phyloP scores from a whole-genome alignment of 768 basidiomycete genomes.

The Podaxis carcinomalis region DNA sequence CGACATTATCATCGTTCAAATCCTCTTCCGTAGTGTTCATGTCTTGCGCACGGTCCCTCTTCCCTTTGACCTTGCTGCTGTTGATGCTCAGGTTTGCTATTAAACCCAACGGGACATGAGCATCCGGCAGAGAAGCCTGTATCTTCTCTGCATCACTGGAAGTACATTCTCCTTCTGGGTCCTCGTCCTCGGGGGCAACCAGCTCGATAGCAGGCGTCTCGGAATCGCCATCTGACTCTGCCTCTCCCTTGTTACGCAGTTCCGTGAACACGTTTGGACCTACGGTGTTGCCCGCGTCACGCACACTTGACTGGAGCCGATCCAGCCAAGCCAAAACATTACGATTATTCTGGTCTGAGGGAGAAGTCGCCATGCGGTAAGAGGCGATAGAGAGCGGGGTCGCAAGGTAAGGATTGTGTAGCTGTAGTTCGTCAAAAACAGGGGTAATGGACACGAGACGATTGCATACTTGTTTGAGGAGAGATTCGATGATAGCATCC shows the following conservation, averaged over 20 bases:
- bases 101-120: constrained; percentile 70
- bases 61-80: constrained; percentile 40
- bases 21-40: constrained; percentile 35
- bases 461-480: constrained; percentile 68
- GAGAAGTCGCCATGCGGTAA: constrained; percentile 73
- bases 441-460: background rate
- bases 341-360: constrained; percentile 64
- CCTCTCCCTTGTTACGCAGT: constrained; percentile 31
- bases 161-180: constrained; percentile 24
- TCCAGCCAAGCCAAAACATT: constrained; percentile 76
- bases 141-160: constrained; percentile 41
- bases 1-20: constrained; percentile 62
- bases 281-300: constrained; percentile 38
- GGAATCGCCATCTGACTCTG: constrained; percentile 39
- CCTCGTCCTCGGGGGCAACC: constrained; percentile 23
- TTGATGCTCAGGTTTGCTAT: constrained; percentile 70
- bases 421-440: constrained; percentile 30
- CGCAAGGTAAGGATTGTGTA: constrained; percentile 78
- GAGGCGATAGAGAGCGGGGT: constrained; percentile 78
- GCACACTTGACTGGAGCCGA: constrained; percentile 58
- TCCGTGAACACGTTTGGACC: constrained; percentile 44
- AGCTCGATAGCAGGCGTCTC: constrained; percentile 21
- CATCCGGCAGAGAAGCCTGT: constrained; percentile 55
- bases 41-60: constrained; percentile 32
- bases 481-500: constrained; percentile 79